These are phyloP conservation scores for Volvox reticuliferus DNA, from an alignment of 139 green algal genomes.

Conservation along the genomic window DNA sequence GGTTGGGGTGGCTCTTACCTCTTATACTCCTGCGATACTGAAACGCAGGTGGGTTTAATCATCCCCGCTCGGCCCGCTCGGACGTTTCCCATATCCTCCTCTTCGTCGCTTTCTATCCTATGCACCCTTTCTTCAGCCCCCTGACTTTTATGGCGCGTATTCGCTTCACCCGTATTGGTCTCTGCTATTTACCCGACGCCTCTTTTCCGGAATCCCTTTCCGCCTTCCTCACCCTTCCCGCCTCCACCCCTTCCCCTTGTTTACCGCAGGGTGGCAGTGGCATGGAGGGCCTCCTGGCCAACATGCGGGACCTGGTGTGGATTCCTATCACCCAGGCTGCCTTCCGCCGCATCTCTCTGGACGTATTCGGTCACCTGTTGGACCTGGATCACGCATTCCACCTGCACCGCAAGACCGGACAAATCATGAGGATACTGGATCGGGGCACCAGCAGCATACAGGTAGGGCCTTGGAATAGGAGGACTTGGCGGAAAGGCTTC, in stretches of 20 bases:
- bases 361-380: constrained; percentile 87
- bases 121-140: no score
- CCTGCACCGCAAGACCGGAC: constrained; percentile 87
- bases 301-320: constrained; percentile 66
- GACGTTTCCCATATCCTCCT: no score
- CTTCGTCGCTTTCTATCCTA: no score
- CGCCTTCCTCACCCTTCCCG: not conserved
- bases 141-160: no score
- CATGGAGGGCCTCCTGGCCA: constrained; percentile 67
- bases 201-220: not conserved
- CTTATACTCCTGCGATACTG: no score
- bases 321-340: constrained; percentile 70
- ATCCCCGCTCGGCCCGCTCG: no score
- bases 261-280: constrained; percentile 59
- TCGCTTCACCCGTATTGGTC: not conserved
- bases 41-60: no score
- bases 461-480: constrained; percentile 50
- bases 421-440: constrained; percentile 89
- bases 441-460: constrained; percentile 83
- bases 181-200: not conserved
- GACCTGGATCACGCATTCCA: constrained; percentile 88
- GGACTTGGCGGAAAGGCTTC: not conserved
- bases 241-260: not conserved
- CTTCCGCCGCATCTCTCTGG: constrained; percentile 65
- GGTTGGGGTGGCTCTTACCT: no score